Base-by-base conservation (phyloP, 495 filamentous ascomycete species). In the Podospora comata region DNA sequence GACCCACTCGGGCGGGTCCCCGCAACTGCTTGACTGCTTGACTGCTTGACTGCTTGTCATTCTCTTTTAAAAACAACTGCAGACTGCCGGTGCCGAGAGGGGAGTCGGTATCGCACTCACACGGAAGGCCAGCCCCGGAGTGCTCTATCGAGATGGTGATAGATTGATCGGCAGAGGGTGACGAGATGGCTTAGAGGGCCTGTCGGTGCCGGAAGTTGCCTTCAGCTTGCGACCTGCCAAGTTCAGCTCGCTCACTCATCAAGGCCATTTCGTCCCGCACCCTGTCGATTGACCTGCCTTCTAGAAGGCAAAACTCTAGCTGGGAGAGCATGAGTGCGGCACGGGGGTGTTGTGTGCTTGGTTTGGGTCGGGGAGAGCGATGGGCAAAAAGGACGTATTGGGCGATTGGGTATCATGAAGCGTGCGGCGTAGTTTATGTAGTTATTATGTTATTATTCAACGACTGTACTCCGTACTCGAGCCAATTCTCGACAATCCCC, bases 191-290 rank as follows among this genome's bases (percentile, higher is more conserved):
- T 39, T 5, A 39, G 34, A 39, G 5, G 34, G 26, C 26, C 58
- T 27, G 20, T 20, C 19, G 13, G 58, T 16, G 4, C 26, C 27
- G n/a, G 13, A 19, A 15, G 19, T 15, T 65, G 15, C 26, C 48
- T n/a, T 61, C 55, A 44, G 28, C 30, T 39, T 64, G 44, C 30
- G 30, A 70, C 68, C 65, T 71, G 61, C 69, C 65, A 62, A 62
- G 61, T 70, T 67, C 69, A 70, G 65, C 65, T 67, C 39, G 39
- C 39, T 48, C 39, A 48, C 39, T 18, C 39, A 48, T 48, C 34
- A 23, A 20, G 7, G 6, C 56, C 56, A 59, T 20, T 59, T 59
- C 56, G 56, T 59, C 56, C 56, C 56, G 39, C 39, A 23, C 23
- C 23, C 23, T 23, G 23, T 23, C 23, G 23, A 23, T 48, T 48